These are phyloP conservation scores for Lecanicillium sp. DNA, from an alignment of 2,329 filamentous ascomycete species.

Conservation along the genomic window DNA sequence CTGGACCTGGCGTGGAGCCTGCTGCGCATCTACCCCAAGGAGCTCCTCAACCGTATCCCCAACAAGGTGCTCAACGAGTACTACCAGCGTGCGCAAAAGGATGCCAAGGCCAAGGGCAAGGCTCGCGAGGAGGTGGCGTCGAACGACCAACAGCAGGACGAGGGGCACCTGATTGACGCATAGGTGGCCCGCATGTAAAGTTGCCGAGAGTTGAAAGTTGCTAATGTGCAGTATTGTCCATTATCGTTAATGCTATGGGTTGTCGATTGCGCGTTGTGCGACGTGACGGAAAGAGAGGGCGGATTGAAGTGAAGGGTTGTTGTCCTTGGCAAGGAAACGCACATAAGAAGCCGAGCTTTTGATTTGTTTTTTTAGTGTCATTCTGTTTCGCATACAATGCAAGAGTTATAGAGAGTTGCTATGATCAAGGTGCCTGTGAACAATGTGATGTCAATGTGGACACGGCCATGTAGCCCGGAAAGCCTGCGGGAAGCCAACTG, in stretches of 20 bases:
- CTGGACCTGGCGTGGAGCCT: slow-evolving; percentile 95
- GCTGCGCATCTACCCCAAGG: slow-evolving; percentile 95
- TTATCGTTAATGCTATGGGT: not conserved
- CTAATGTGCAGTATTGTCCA: not conserved
- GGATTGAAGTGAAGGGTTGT: not conserved
- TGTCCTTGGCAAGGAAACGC: slow-evolving; percentile 3
- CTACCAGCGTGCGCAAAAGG: slow-evolving; percentile 61
- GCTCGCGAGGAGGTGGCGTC: slow-evolving; percentile 35
- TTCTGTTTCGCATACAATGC: slow-evolving; percentile 7
- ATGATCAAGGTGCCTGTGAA: slow-evolving; percentile 8
- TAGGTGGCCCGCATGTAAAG: slow-evolving; percentile 18
- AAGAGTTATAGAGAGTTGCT: slow-evolving; percentile 2
- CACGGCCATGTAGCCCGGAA: too few species aligned
- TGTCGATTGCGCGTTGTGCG: not conserved
- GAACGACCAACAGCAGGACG: slow-evolving; percentile 33
- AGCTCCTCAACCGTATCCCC: slow-evolving; percentile 90
- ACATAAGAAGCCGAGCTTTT: slow-evolving; percentile 17
- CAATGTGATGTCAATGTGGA: not conserved
- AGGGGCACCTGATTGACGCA: slow-evolving; percentile 56
- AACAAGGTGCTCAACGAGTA: slow-evolving; percentile 77
- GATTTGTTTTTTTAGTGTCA: slow-evolving; percentile 18
- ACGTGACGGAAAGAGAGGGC: not conserved
- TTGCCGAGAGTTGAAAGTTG: not conserved
- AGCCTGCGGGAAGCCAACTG: too few species aligned
- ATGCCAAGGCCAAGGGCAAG: slow-evolving; percentile 56